Base-by-base conservation (phyloP, 768 basidiomycete genomes). In the Suillus tomentosus region DNA sequence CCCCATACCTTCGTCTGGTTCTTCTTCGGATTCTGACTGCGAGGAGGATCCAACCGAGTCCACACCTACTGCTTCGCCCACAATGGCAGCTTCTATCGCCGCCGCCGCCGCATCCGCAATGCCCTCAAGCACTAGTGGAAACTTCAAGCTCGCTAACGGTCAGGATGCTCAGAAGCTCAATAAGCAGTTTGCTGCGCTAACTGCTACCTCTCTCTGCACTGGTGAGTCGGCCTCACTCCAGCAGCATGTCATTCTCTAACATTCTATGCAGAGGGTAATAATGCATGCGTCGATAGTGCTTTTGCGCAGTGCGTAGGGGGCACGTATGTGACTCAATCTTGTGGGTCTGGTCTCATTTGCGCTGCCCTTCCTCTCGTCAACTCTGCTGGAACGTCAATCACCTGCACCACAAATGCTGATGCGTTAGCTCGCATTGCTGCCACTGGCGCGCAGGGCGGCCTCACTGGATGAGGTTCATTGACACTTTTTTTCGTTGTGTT, bases 301-400 rank as follows among this genome's bases (percentile, higher is more conserved):
- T 86, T 87, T 66, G 85, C 85, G 1, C 84, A 85, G 64, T 88
- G 87, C 70, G 84, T 83, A 3, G 71, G 70, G 53, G 83, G 83
- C 64, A 68, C 73, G 57, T 79, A 74, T 60, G 74, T 75, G 48
- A 53, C 66, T n/a, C 64, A 31, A 74, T 72, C 69, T 17, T 80
- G 79, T 62, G 72, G 68, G 1, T 67, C 60, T 3, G 68, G 71
- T 8, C 65, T 74, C 37, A 75, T 72, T 5, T 86, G 85, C 60
- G 78, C 78, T 37, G 84, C 84, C 5, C 79, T 86, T 55, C 85
- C 85, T 31, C 78, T 87, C 31, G 84, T 86, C 62, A 84, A 85
- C 74, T 77, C 73, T 37, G 62, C 79, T 13, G 86, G 85, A 48
- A 85, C 85, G 14, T 82, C 80, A 7, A 76, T 86, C 65, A 76